These are phyloP conservation scores for Lathyrus oleraceus DNA, from an alignment of 306 rosid genomes.

Conservation along the genomic window DNA sequence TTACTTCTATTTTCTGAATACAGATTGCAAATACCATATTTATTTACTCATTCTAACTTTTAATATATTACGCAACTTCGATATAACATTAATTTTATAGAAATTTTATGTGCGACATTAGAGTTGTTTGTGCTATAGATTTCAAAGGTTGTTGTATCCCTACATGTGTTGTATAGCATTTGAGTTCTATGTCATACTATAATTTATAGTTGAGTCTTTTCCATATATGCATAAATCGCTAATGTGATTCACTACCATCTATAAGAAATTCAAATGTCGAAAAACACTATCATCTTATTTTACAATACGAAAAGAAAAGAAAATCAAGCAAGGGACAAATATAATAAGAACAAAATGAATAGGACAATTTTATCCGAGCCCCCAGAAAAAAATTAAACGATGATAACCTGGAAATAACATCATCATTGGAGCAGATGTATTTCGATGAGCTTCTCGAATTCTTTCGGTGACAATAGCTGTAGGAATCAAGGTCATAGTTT, in stretches of 20 bases:
- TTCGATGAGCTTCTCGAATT: conserved; percentile 66
- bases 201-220: not conserved
- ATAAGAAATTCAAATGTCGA: not conserved
- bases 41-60: not conserved
- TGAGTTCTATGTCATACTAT: not conserved
- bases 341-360: not conserved
- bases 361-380: not conserved
- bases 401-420: conserved; percentile 94
- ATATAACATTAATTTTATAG: not conserved
- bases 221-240: not conserved
- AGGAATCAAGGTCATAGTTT: conserved; percentile 31
- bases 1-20: not conserved
- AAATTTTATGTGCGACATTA: not conserved
- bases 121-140: not conserved
- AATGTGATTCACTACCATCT: not conserved
- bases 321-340: conserved; percentile 17
- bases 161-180: not conserved
- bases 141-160: not conserved
- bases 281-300: not conserved
- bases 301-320: not conserved
- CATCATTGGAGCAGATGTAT: conserved; percentile 68
- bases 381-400: not conserved
- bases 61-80: not conserved
- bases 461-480: conserved; percentile 85
- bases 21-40: not conserved